Conservation (phyloP, 768 basidiomycete genomes). For the Pilatotrama ljubarskyi region DNA sequence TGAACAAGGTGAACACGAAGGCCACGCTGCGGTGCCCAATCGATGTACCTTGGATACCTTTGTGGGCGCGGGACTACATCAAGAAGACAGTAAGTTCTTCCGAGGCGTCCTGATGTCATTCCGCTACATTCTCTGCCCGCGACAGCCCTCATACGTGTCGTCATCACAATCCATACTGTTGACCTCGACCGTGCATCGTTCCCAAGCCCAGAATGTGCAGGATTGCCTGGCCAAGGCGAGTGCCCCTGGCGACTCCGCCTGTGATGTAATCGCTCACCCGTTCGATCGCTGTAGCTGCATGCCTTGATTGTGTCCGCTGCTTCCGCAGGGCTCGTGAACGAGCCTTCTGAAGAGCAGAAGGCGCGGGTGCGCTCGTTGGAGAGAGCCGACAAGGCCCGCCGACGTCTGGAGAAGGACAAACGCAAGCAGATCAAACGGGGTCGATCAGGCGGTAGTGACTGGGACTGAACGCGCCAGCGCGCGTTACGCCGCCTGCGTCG, state of each 20-base stretch:
- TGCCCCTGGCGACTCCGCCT: slow-evolving; percentile 2
- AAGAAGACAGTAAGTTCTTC: slow-evolving; percentile 46
- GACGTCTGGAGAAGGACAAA: slow-evolving; percentile 52
- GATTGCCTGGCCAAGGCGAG: slow-evolving; percentile 67
- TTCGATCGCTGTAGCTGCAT: slow-evolving; percentile 47
- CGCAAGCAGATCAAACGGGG: slow-evolving; percentile 50
- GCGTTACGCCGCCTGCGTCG: background rate
- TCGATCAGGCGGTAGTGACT: slow-evolving; percentile 24
- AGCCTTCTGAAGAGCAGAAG: slow-evolving; percentile 55
- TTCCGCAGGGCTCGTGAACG: slow-evolving; percentile 47
- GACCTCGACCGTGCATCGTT: slow-evolving; percentile 70
- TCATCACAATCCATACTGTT: slow-evolving; percentile 69
- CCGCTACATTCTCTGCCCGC: background rate
- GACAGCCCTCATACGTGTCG: slow-evolving; percentile 62
- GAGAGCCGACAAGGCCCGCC: slow-evolving; percentile 47
- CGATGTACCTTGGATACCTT: slow-evolving; percentile 65
- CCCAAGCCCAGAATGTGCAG: slow-evolving; percentile 73
- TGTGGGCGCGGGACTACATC: slow-evolving; percentile 56
- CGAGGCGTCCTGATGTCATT: background rate
- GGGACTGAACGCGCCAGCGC: slow-evolving; percentile 21
- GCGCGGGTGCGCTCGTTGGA: slow-evolving; percentile 50
- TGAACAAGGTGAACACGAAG: slow-evolving; percentile 89
- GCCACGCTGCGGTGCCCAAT: slow-evolving; percentile 63
- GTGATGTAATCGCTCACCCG: slow-evolving; percentile 12
- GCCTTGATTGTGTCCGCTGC: slow-evolving; percentile 49